Percentiles rank a stretch among this genome's conserved stretches.
phyloP scores from a whole-genome alignment of 805 yeast species.

The Myxozyma neotropica region DNA sequence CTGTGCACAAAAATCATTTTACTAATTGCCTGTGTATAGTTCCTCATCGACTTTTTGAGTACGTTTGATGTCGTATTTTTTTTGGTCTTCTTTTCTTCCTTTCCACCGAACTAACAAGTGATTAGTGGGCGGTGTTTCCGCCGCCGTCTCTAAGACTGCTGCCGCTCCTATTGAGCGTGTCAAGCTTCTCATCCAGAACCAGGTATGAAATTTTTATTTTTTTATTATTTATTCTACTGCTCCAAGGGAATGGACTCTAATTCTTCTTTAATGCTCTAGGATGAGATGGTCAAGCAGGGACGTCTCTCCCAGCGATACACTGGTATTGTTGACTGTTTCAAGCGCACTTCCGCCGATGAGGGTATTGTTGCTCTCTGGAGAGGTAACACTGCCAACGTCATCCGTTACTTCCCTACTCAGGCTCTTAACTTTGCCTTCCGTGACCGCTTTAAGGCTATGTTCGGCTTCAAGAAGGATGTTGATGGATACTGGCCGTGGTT shows the following conservation, averaged over 20 bases:
- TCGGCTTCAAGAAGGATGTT: slow-evolving; percentile 89
- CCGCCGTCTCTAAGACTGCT: slow-evolving; percentile 97
- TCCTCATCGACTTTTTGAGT: slow-evolving; percentile 43
- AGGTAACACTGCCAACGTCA: slow-evolving; percentile 99
- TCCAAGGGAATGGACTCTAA: too few relatives aligned
- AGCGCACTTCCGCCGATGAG: slow-evolving; percentile 90
- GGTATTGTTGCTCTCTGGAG: slow-evolving; percentile 96
- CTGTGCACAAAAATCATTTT: not conserved
- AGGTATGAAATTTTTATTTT: slow-evolving; percentile 40
- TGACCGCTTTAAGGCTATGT: slow-evolving; percentile 93
- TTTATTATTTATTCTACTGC: too few relatives aligned
- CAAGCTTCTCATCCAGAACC: slow-evolving; percentile 94
- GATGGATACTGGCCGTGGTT: slow-evolving; percentile 93
- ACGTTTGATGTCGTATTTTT: slow-evolving; percentile 13
- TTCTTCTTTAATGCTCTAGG: slow-evolving; percentile 40
- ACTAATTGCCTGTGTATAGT: slow-evolving; percentile 20
- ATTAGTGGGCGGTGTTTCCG: slow-evolving; percentile 98
- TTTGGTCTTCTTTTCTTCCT: not conserved
- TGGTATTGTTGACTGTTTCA: slow-evolving; percentile 94
- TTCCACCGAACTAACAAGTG: too few relatives aligned
- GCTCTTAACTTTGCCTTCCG: slow-evolving; percentile 98
- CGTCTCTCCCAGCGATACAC: slow-evolving; percentile 82
- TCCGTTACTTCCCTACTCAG: slow-evolving; percentile 99
- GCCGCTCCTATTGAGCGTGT: slow-evolving; percentile 98
- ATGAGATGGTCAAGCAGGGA: slow-evolving; percentile 97